Conservation (phyloP, 129 eudicot species). For the Ambrosia trifida region DNA sequence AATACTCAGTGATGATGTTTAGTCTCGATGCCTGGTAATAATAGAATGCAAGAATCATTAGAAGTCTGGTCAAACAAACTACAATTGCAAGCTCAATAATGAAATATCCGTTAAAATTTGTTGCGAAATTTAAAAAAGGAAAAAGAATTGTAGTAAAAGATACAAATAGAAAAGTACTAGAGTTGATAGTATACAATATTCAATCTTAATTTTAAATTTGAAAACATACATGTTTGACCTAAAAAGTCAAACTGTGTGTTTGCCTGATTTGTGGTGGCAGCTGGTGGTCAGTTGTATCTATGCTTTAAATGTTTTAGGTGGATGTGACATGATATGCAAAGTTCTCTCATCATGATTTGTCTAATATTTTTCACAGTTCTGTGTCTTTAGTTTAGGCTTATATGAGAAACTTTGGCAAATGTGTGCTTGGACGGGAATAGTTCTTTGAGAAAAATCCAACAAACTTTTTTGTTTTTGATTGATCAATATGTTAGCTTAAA, state of each 20-base stretch:
- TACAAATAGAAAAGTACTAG: neutral
- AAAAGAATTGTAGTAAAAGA: too few species aligned
- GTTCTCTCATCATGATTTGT: too few species aligned
- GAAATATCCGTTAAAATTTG: neutral
- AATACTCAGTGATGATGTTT: conserved; percentile 63
- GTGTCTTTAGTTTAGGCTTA: too few species aligned
- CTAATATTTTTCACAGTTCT: too few species aligned
- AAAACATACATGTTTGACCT: neutral
- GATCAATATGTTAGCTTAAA: too few species aligned
- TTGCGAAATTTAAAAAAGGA: neutral
- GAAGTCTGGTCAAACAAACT: neutral
- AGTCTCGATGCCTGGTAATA: conserved; percentile 54
- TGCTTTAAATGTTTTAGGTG: too few species aligned
- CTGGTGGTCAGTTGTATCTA: too few species aligned
- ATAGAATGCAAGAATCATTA: neutral
- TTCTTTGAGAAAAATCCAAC: too few species aligned
- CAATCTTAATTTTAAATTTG: neutral
- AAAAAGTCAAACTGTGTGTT: neutral
- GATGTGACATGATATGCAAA: too few species aligned
- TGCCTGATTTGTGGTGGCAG: conserved; percentile 83
- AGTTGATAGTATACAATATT: neutral
- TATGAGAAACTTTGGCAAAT: too few species aligned
- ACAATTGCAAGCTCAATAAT: neutral
- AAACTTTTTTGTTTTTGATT: too few species aligned
- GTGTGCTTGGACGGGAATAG: too few species aligned